Percentiles rank a stretch among this genome's conserved stretches.
These are phyloP conservation scores for Wickerhamiella brachini DNA, from an alignment of 805 yeast genomes.

Conservation along the genomic window DNA sequence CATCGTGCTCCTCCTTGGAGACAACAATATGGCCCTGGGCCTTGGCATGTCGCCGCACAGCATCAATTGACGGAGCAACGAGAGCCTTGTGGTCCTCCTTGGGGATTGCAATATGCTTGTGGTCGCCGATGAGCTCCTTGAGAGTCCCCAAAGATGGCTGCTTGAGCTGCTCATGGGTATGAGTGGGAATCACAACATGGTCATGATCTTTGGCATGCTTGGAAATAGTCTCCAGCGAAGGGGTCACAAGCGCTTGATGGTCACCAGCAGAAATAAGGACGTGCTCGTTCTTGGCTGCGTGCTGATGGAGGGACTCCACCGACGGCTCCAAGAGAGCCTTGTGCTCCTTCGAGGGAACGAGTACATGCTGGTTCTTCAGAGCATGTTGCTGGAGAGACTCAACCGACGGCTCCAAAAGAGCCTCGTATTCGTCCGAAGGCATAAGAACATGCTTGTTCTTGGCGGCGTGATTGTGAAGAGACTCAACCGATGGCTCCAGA, in stretches of 20 bases:
- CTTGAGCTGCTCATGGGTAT: background rate
- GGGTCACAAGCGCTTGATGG: slow-evolving; percentile 10
- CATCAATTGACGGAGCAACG: slow-evolving; percentile 1
- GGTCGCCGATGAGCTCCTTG: slow-evolving; percentile 1
- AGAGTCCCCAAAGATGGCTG: background rate
- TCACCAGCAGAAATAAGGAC: slow-evolving; percentile 2
- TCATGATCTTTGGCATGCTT: slow-evolving; percentile 17
- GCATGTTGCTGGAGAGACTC: background rate
- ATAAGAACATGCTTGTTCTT: slow-evolving; percentile 14
- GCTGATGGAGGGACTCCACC: background rate
- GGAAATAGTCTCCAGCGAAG: slow-evolving; percentile 10
- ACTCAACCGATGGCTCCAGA: slow-evolving; percentile 22
- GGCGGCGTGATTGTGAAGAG: slow-evolving; percentile 19
- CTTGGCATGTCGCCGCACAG: slow-evolving; percentile 10
- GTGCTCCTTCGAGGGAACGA: background rate
- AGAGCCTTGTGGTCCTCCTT: slow-evolving; percentile 1
- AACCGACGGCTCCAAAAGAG: background rate
- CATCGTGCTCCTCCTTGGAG: slow-evolving; percentile 12
- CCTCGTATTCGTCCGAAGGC: slow-evolving; percentile 4
- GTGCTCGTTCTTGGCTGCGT: background rate
- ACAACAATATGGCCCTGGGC: slow-evolving; percentile 15
- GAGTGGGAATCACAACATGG: slow-evolving; percentile 8
- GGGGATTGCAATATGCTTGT: background rate
- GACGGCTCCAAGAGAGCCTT: slow-evolving; percentile 3
- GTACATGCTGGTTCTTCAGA: background rate